phyloP scores from a whole-genome alignment of 78 protist genomes.

The Ministeria vibrans region DNA sequence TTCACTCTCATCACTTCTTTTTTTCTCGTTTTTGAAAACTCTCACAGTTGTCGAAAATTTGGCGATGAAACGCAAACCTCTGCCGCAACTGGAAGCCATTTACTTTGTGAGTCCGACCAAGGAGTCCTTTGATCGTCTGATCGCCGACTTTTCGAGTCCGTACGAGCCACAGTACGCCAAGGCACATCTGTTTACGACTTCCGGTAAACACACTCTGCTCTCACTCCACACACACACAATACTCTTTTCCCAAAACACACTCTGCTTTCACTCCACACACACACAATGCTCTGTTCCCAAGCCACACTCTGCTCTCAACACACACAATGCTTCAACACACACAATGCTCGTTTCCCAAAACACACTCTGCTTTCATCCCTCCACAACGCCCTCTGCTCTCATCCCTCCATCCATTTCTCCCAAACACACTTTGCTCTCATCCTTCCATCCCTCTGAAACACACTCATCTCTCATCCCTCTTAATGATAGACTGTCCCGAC shows the following conservation, averaged over 20 bases:
- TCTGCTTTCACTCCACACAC: not conserved
- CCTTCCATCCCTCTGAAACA: no score
- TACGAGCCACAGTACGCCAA: conserved; percentile 31
- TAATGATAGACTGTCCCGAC: not conserved
- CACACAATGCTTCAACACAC: no score
- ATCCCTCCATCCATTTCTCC: no score
- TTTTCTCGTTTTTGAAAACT: not conserved
- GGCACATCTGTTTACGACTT: conserved; percentile 50
- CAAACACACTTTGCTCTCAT: no score
- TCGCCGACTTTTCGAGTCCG: conserved; percentile 42
- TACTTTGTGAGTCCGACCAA: conserved; percentile 58
- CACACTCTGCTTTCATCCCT: not conserved
- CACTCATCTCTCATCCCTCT: no score
- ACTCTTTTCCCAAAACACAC: not conserved
- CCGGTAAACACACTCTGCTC: not conserved
- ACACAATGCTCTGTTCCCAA: not conserved
- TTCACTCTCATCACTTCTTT: not conserved
- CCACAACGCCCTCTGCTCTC: not conserved
- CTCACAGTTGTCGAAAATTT: conserved; percentile 53
- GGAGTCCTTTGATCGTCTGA: conserved; percentile 32
- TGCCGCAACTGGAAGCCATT: conserved; percentile 40
- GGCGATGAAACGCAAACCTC: conserved; percentile 39
- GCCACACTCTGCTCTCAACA: not conserved
- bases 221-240: not conserved
- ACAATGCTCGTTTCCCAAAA: not conserved